Percentiles rank a stretch among this genome's conserved stretches.
phyloP scores from a whole-genome alignment of 1,139 yeast genomes.

The Candida tetrigidarum region DNA sequence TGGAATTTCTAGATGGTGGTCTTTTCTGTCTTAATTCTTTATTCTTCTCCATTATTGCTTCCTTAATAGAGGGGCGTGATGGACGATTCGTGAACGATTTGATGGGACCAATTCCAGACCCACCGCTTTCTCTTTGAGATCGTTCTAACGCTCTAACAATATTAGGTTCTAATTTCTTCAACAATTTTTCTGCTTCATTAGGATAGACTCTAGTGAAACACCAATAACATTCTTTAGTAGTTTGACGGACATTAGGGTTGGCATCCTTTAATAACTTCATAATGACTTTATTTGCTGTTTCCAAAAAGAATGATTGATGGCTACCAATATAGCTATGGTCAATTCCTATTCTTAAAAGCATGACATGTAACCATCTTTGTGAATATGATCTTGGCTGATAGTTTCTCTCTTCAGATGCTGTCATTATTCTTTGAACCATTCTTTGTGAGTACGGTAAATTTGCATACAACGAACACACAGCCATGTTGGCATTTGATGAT shows the following conservation, averaged over 20 bases:
- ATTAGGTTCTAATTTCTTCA: conserved; percentile 48
- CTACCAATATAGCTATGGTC: conserved; percentile 33
- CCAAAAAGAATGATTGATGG: conserved; percentile 45
- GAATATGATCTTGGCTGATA: conserved; percentile 71
- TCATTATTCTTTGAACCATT: conserved; percentile 53
- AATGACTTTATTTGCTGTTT: conserved; percentile 55
- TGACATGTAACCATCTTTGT: conserved; percentile 70
- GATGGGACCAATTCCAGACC: conserved; percentile 9
- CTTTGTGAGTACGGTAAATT: conserved; percentile 59
- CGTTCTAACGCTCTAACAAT: conserved; percentile 45
- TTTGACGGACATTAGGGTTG: conserved; percentile 77
- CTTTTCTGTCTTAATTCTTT: conserved; percentile 33
- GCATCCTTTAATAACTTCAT: conserved; percentile 75
- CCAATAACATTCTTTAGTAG: conserved; percentile 80
- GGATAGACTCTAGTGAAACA: conserved; percentile 53
- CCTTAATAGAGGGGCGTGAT: conserved; percentile 36
- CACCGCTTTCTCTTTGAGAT: conserved; percentile 43
- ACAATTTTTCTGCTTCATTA: conserved; percentile 54
- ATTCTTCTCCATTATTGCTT: conserved; percentile 37
- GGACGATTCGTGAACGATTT: conserved; percentile 10
- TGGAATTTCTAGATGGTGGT: conserved; percentile 26
- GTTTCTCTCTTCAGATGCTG: conserved; percentile 68
- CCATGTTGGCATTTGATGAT: conserved; percentile 72
- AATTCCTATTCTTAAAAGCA: conserved; percentile 48
- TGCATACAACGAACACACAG: conserved; percentile 63